Evolutionary conservation across 352 stramenopile species (phyloP), one percentile per base, ranked within the genome.

Genomic region (Phytophthora pluvialis): DNA sequence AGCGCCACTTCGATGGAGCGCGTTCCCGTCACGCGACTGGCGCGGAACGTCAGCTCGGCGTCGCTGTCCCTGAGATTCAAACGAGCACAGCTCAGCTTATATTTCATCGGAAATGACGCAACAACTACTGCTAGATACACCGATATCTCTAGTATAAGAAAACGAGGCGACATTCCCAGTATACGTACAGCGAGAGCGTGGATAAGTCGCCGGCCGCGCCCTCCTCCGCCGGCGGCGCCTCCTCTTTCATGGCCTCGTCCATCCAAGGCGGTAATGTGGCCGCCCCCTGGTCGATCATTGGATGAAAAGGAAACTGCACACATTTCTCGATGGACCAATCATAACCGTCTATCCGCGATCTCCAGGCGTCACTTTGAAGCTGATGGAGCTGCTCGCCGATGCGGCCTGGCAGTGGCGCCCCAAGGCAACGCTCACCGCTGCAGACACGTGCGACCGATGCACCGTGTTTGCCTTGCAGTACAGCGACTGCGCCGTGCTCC

Each of bases 1-100:
- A 94, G 72, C 44, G 85, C 85, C 48, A 89, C 73, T 45, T 86
- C 70, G 25, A 94, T 78, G 8, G 85, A 83, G 1, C 85, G 81
- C n/a, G 81, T 67, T n/a, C 85, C 85, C 16, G 83, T 79, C n/a
- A 77, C 57, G 49, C 85, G 81, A 56, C 83, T 92, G 52, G 80
- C 77, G 12, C 74, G 55, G 33, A 92, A 64, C 45, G 77, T 73
- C 15, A 66, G 53, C 31, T 83, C 73, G 47, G 70, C 70, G 40
- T 86, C 58, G 8, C 61, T 66, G 28, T 57, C 32, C 21, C 76
- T 88, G 47, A 9, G 4, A 48, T 62, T 58, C 32, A 60, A 51
- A 54, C 18, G 42, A 53, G 35, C 15, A 45, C 25, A 60, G 43
- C 5, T 73, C 40, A 70, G 38, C 44, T 55, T 16, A 9, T 11